Evolutionary conservation across 108 stramenopile genomes (phyloP), one percentile per base, ranked within the genome.

Genomic region (Cyclotella sp.): DNA sequence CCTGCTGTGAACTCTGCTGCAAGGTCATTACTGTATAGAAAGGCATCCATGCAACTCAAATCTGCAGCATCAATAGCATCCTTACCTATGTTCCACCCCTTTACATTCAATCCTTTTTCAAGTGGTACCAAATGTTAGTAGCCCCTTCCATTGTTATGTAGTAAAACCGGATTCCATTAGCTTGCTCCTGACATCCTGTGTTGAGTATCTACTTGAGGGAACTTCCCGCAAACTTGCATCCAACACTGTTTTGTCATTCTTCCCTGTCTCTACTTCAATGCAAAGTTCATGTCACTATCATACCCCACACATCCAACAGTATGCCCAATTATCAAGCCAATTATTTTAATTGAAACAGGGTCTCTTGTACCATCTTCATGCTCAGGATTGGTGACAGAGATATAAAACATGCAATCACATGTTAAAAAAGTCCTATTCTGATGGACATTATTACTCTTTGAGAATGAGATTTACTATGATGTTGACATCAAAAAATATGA

Each of bases 31-130:
- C 29, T 52, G 28, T 29, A 68, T 1, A 68, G 67, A 19, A 52
- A 68, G n/a, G 28, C 67, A 9, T 49, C 10, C 13, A 51, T 52
- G 16, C 21, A n/a, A 3, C 18, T 12, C 28, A 29, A 15, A 3
- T 68, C 67, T 9, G 22, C 29, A 16, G 39, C n/a, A n/a, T n/a
- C n/a, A n/a, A n/a, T n/a, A n/a, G n/a, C n/a, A n/a, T n/a, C 12
- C 9, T 16, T n/a, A 6, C n/a, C 6, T 9, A 9, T 28, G 13
- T 61, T 30, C 28, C 30, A 68, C 27, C 51, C 67, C 13, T 43
- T 68, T 51, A 34, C n/a, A n/a, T n/a, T n/a, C n/a, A 28, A 44
- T 65, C 63, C 12, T 65, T 65, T 42, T 44, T 44, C 43, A 65
- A 45, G 7, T 42, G 40, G 42, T 65, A 65, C 16, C 63, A 13